Conservation (phyloP, 805 yeast species). For the Barnettozyma salicaria region DNA sequence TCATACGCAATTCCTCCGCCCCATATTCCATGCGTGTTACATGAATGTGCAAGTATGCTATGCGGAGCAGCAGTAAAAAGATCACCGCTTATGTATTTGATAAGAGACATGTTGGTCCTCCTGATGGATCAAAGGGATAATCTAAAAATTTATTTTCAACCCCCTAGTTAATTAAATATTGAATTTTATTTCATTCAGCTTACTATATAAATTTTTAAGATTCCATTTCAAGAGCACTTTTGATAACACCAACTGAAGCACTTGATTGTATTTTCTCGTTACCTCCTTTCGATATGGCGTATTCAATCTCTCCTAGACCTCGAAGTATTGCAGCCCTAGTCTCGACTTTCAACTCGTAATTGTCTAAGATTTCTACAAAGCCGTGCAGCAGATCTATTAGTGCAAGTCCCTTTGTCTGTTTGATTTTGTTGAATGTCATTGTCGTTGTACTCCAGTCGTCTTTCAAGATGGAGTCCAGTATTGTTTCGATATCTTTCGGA, state of each 20-base stretch:
- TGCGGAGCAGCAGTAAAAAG: constrained; percentile 35
- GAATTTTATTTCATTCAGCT: not conserved
- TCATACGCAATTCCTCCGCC: constrained; percentile 77
- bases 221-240: constrained; percentile 38
- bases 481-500: constrained; percentile 73
- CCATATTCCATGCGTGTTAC: constrained; percentile 77
- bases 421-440: constrained; percentile 57
- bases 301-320: constrained; percentile 83
- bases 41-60: constrained; percentile 64
- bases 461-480: constrained; percentile 69
- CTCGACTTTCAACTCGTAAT: constrained; percentile 54
- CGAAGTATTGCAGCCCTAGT: constrained; percentile 61
- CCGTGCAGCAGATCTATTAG: constrained; percentile 79
- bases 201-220: constrained; percentile 1
- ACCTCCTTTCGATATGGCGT: constrained; percentile 88
- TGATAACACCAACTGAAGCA: constrained; percentile 84
- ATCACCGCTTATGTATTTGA: constrained; percentile 50
- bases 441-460: constrained; percentile 86
- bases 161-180: not conserved
- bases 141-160: too few relatives aligned
- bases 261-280: constrained; percentile 84
- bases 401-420: constrained; percentile 78
- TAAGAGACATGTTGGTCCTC: constrained; percentile 3
- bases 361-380: constrained; percentile 61
- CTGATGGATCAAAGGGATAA: too few relatives aligned